Percentiles rank a stretch among this genome's conserved stretches.
Evolutionary conservation across 345 rosid genomes (phyloP).

Genomic region (Boechera retrofracta): DNA sequence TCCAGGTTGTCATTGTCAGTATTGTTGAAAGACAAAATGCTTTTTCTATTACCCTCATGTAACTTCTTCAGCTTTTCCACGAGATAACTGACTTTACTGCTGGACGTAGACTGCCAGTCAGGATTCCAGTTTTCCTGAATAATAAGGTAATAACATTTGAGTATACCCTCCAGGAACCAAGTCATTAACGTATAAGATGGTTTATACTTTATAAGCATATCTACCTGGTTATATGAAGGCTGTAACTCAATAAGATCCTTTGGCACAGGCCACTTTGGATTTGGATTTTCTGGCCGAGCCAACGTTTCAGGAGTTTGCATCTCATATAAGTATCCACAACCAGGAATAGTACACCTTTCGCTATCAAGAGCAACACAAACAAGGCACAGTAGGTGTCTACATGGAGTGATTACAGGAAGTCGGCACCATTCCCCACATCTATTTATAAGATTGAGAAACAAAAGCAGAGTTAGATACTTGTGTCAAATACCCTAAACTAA

Average conservation of each 20-base stretch:
- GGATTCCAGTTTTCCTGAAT: constrained; percentile 96
- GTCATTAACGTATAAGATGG: constrained; percentile 15
- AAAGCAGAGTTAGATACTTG: constrained; percentile 28
- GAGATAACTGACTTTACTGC: constrained; percentile 91
- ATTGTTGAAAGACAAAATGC: constrained; percentile 37
- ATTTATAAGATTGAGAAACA: constrained; percentile 36
- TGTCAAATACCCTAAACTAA: neutral
- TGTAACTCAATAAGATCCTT: constrained; percentile 97
- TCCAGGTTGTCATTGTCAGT: constrained; percentile 37
- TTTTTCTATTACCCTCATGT: constrained; percentile 55
- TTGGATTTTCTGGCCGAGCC: constrained; percentile 93
- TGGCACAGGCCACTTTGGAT: constrained; percentile 96
- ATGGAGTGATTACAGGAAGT: constrained; percentile 89
- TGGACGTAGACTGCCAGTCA: constrained; percentile 95
- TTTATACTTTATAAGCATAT: constrained; percentile 32
- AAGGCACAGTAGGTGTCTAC: constrained; percentile 90
- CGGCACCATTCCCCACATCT: constrained; percentile 99
- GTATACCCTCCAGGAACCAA: constrained; percentile 18
- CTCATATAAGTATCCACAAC: constrained; percentile 79
- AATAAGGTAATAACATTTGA: constrained; percentile 33
- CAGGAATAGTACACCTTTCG: constrained; percentile 71
- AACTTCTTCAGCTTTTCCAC: constrained; percentile 69
- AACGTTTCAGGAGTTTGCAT: constrained; percentile 85
- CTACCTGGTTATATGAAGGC: constrained; percentile 93
- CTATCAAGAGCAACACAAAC: constrained; percentile 81